Evolutionary conservation across 768 basidiomycete genomes (phyloP), one percentile per base, ranked within the genome.

Genomic region (Russula foetens): DNA sequence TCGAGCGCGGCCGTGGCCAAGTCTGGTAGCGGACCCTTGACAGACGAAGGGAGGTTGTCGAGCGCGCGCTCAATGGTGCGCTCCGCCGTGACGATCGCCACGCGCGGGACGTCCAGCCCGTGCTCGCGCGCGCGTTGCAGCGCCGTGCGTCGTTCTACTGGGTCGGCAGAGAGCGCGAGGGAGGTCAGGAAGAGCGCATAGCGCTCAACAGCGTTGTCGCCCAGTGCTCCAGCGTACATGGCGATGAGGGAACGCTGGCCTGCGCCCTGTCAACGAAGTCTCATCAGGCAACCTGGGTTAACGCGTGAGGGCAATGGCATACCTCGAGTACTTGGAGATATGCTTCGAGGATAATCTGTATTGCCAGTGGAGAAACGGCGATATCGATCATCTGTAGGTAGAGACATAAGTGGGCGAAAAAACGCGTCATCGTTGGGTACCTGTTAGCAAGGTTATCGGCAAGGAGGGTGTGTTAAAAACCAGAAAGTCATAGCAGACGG

Each of bases 371-470:
- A 0, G 94, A 88, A 0, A 92, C 81, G 0, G 83, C 71, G 38
- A 86, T 74, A 52, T 88, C 86, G 38, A 97, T 88, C 74, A 92
- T 83, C 63, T 89, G 85, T 4, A 97, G 78, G 73, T 86, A 92
- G 31, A 98, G 83, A 64, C 92, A 92, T 24, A 98, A 75, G 69
- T 99, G 96, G 0, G 94, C 88, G 68, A 96, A 97, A 75, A 98
- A 99, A 4, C 94, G 86, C 47, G 83, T 84, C 78, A 91, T 80
- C 0, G 81, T 78, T 0, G 84, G 76, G 67, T 88, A 88, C 64
- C 88, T 90, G 58, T 33, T n/a, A n/a, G 19, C 7, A 4, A 19
- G 1, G 57, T 53, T 29, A 59, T 47, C 28, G 15, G 59, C 58
- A 60, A 48, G 33, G 9, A 5, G n/a, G 19, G 23, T 1, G 14